Evolutionary conservation across 2,329 filamentous ascomycete species (phyloP).

Genomic region (Whalleya microplaca): DNA sequence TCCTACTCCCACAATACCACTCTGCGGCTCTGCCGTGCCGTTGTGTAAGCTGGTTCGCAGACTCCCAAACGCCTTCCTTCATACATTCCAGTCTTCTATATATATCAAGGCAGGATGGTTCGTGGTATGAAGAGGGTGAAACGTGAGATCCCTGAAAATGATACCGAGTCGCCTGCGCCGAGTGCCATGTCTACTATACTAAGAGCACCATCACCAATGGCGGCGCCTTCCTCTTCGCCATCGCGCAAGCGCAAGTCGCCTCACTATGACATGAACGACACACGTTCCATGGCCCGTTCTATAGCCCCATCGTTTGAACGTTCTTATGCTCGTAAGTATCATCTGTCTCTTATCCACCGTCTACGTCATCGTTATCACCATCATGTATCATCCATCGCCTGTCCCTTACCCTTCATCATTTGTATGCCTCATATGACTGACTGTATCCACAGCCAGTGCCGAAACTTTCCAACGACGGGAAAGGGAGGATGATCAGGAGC

Average conservation of each 20-base stretch:
- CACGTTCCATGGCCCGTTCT: conserved; percentile 23
- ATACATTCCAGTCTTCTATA: background rate
- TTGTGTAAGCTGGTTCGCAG: too few species aligned
- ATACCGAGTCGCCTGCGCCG: conserved; percentile 4
- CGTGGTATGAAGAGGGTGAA: conserved; percentile 15
- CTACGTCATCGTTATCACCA: background rate
- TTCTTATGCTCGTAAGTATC: conserved; percentile 33
- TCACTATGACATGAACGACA: conserved; percentile 19
- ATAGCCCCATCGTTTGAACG: conserved; percentile 26
- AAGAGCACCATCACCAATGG: background rate
- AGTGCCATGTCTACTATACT: conserved; percentile 20
- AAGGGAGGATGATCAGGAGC: conserved; percentile 28
- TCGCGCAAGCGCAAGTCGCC: conserved; percentile 14
- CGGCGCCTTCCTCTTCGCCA: conserved; percentile 24
- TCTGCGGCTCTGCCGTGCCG: too few species aligned
- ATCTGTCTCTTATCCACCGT: too few species aligned
- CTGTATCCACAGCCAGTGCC: conserved; percentile 26
- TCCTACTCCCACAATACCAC: too few species aligned
- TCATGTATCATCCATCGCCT: background rate
- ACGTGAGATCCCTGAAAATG: conserved; percentile 20
- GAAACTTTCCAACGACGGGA: conserved; percentile 28
- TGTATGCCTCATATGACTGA: background rate
- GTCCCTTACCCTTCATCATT: background rate
- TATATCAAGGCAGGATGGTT: background rate
- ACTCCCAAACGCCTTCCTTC: too few species aligned